Base-by-base conservation (phyloP, 768 basidiomycete species). In the Artomyces pyxidatus region DNA sequence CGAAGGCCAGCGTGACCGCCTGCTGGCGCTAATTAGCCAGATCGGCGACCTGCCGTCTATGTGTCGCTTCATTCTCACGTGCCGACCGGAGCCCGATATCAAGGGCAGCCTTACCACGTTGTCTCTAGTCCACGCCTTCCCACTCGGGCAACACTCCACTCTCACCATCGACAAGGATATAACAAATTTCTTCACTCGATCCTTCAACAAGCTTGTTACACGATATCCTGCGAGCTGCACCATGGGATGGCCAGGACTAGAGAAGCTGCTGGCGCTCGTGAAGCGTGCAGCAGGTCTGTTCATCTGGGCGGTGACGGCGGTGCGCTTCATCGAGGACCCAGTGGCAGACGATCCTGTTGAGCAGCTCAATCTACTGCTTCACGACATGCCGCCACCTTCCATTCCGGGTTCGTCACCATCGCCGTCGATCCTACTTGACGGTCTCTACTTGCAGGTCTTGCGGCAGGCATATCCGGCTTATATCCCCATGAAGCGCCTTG, bases 1-100 rank as follows among this genome's bases (percentile, higher is more conserved):
- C 32, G 58, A 53, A 2, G 28, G 39, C 30, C 19, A 47, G 6
- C 30, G 27, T n/a, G 41, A 43, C 25, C 46, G 17, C 16, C 25
- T 42, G 6, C 42, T 35, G 3, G 17, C 21, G 17, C 22, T 52
- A 30, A 16, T 53, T 22, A 14, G 44, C 16, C 54, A 42, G 9
- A 30, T 51, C 17, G 22, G 26, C 23, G 1, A n/a, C 32, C 23
- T 37, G n/a, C 26, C 48, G 8, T 8, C 22, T 10, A 26, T 43
- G 16, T 9, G 16, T 23, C n/a, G 14, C 23, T 40, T 43, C 40
- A 26, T 29, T 26, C 28, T 37, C 38, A 42, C 12, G 22, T 49
- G 32, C 17, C 32, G 32, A 35, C 14, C 32, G 32, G 32, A 35
- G 32, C 32, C 32, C 17, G 32, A 35, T 35, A 35, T 35, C 32